These are phyloP conservation scores for Lasiosphaeriaceae sp. DNA, from an alignment of 495 filamentous ascomycete species.

Conservation along the genomic window DNA sequence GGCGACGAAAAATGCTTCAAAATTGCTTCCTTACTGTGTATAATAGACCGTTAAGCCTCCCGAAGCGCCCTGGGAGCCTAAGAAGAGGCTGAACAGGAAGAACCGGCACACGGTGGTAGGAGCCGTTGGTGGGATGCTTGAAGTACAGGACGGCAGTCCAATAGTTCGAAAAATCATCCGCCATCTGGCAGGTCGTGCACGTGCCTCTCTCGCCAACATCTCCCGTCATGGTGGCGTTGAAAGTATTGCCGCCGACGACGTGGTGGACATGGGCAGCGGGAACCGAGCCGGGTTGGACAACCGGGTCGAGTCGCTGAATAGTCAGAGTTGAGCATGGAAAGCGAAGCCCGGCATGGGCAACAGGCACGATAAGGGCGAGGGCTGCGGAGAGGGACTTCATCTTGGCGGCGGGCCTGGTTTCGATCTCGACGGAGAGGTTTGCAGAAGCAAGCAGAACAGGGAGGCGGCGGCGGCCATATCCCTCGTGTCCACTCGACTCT, in stretches of 20 bases:
- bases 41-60: conserved; percentile 45
- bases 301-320: conserved; percentile 39
- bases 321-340: conserved; percentile 41
- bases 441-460: not conserved
- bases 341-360: conserved; percentile 33
- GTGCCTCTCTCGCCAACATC: conserved; percentile 35
- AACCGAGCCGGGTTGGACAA: conserved; percentile 31
- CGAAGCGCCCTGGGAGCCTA: conserved; percentile 24
- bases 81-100: not conserved
- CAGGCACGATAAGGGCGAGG: conserved; percentile 29
- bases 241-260: conserved; percentile 43
- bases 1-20: too few species aligned
- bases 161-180: conserved; percentile 23
- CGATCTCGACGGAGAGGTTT: not conserved
- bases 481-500: too few species aligned
- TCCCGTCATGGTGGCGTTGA: conserved; percentile 40
- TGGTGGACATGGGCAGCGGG: conserved; percentile 42
- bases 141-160: conserved; percentile 46
- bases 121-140: conserved; percentile 38
- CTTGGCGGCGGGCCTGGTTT: not conserved
- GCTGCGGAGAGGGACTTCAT: conserved; percentile 44
- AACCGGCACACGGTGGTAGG: conserved; percentile 39
- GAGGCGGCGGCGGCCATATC: not conserved
- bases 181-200: conserved; percentile 17
- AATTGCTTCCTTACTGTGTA: too few species aligned